These are phyloP conservation scores for Rhizophagus sp. DNA, from an alignment of 192 early-diverging fungal genomes.

Conservation along the genomic window DNA sequence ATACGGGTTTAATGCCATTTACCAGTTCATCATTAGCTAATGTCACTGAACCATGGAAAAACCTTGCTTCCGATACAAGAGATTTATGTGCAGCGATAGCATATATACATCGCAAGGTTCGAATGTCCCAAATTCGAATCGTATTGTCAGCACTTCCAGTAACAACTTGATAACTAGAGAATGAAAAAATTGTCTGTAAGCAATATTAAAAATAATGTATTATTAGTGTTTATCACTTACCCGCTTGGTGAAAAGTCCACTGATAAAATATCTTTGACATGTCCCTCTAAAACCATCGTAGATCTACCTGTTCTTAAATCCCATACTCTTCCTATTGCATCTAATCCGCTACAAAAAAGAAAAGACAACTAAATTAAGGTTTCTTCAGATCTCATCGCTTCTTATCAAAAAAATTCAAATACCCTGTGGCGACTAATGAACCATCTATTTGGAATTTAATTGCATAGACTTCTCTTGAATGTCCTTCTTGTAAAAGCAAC, in stretches of 20 bases:
- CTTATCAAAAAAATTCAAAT: conserved; percentile 10
- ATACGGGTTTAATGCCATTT: conserved; percentile 32
- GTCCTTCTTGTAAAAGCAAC: conserved; percentile 90
- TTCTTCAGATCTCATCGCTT: too few relatives aligned
- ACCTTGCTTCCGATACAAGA: conserved; percentile 80
- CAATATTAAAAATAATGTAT: background rate
- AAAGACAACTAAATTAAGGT: background rate
- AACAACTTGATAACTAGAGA: conserved; percentile 73
- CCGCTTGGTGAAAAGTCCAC: conserved; percentile 94
- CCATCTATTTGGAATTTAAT: conserved; percentile 93
- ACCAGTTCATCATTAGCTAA: conserved; percentile 36
- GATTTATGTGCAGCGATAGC: conserved; percentile 93
- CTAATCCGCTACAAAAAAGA: conserved; percentile 65
- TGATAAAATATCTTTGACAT: conserved; percentile 85
- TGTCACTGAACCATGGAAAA: conserved; percentile 47
- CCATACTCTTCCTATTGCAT: conserved; percentile 94
- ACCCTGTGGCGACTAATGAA: conserved; percentile 84
- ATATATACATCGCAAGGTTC: conserved; percentile 71
- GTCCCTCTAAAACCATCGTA: conserved; percentile 85
- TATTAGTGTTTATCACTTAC: background rate
- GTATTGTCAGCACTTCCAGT: conserved; percentile 92
- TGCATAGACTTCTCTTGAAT: conserved; percentile 91
- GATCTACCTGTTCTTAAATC: conserved; percentile 91
- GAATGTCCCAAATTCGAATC: conserved; percentile 91
- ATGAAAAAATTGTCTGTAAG: background rate